Percentiles rank a stretch among this genome's conserved stretches.
Conservation (phyloP, 1,284 basidiomycete genomes). For the Lignosus rhinocerotis region DNA sequence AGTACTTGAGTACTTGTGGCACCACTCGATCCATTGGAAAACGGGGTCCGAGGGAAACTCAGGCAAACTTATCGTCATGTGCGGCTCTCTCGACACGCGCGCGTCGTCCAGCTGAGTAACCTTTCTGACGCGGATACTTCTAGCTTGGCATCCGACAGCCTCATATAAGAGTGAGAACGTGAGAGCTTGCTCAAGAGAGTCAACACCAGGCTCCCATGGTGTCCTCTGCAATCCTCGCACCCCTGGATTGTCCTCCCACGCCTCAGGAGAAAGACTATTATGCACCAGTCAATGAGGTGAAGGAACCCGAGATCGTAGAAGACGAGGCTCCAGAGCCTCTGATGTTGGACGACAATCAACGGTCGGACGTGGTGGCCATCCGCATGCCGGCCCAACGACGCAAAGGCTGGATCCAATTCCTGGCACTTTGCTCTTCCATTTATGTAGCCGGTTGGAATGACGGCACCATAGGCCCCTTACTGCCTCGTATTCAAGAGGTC, state of each 20-base stretch:
- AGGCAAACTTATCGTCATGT: not conserved
- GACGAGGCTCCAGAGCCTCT: not conserved
- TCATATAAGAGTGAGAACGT: not conserved
- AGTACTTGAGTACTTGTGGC: too few species aligned
- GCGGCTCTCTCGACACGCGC: not conserved
- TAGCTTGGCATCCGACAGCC: not conserved
- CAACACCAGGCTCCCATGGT: not conserved
- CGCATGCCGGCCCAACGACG: constrained; percentile 17
- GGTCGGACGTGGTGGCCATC: not conserved
- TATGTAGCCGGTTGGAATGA: constrained; percentile 64
- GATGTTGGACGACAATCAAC: not conserved
- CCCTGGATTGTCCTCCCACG: not conserved
- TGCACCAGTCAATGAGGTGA: not conserved
- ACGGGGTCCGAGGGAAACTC: too few species aligned
- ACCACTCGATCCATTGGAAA: too few species aligned
- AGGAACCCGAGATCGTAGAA: not conserved
- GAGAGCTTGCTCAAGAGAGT: not conserved
- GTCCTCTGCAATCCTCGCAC: not conserved
- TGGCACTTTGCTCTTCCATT: constrained; percentile 41
- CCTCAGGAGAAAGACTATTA: not conserved
- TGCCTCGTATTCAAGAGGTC: constrained; percentile 55
- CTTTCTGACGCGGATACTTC: not conserved
- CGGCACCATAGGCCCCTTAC: constrained; percentile 56
- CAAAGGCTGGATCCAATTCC: constrained; percentile 38
- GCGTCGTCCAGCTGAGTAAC: not conserved